Conservation (phyloP, 2,329 filamentous ascomycete species). For the Plectosphaerella plurivora region DNA sequence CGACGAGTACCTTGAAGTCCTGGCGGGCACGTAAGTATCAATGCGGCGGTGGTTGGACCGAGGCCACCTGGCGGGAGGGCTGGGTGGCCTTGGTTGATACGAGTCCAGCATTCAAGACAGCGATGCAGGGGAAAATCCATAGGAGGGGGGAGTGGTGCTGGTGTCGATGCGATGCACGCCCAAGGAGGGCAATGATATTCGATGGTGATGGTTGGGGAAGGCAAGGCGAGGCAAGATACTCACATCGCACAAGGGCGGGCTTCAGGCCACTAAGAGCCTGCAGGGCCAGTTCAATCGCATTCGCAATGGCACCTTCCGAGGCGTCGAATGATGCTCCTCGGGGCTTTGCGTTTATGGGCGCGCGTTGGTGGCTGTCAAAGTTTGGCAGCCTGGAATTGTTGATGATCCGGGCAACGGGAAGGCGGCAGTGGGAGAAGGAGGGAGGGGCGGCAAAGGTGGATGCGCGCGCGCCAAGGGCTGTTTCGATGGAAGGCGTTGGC, state of each 20-base stretch:
- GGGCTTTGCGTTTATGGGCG: conserved; percentile 12
- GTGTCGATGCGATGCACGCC: neutral
- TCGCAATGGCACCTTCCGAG: conserved; percentile 8
- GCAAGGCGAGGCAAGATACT: conserved; percentile 3
- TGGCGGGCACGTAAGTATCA: conserved; percentile 20
- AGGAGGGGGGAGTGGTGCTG: neutral
- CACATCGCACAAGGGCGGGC: conserved; percentile 14
- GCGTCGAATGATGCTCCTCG: neutral
- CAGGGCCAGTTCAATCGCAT: conserved; percentile 11
- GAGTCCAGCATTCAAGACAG: too few relatives aligned
- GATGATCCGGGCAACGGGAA: neutral
- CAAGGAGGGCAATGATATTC: too few relatives aligned
- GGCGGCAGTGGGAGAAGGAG: too few relatives aligned
- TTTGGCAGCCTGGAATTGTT: neutral
- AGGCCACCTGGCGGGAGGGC: conserved; percentile 1
- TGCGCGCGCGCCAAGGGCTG: too few relatives aligned
- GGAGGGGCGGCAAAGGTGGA: too few relatives aligned
- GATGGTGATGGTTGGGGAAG: neutral
- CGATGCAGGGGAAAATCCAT: too few relatives aligned
- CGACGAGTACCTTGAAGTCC: conserved; percentile 47
- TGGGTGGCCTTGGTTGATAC: neutral
- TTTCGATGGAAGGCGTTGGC: too few relatives aligned
- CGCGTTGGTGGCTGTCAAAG: conserved; percentile 5
- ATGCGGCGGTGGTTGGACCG: conserved; percentile 2
- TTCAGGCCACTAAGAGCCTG: conserved; percentile 11